Conservation (phyloP, 148 eudicot species). For the Simmondsia chinensis region DNA sequence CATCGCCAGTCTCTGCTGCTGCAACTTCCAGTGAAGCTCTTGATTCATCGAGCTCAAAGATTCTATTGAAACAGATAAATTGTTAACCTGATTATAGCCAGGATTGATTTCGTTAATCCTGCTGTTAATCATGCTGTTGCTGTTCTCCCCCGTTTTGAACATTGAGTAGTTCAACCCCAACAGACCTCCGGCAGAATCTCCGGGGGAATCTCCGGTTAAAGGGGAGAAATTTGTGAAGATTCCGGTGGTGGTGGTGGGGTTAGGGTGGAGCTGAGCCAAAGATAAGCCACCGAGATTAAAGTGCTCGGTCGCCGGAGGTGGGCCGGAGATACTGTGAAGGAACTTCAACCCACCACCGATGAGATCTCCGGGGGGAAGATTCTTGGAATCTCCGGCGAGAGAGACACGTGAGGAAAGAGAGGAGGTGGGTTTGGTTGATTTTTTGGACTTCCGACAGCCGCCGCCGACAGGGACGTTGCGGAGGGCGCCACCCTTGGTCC, state of each 20-base stretch:
- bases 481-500: slow-evolving; percentile 91
- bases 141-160: neutral
- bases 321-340: slow-evolving; percentile 1
- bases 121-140: neutral
- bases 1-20: slow-evolving; percentile 57
- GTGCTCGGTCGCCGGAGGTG: slow-evolving; percentile 46
- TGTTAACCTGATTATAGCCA: neutral
- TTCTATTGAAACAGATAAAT: slow-evolving; percentile 52
- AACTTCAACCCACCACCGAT: slow-evolving; percentile 30
- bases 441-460: slow-evolving; percentile 70
- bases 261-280: slow-evolving; percentile 16
- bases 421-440: slow-evolving; percentile 20
- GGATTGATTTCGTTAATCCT: neutral
- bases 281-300: slow-evolving; percentile 43
- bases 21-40: slow-evolving; percentile 80
- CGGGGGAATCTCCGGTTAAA: slow-evolving; percentile 1
- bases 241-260: slow-evolving; percentile 22
- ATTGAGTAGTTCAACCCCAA: slow-evolving; percentile 7
- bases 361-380: slow-evolving; percentile 1
- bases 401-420: slow-evolving; percentile 6
- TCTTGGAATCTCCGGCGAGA: neutral
- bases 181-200: slow-evolving; percentile 1
- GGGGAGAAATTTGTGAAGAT: slow-evolving; percentile 16
- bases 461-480: slow-evolving; percentile 91
- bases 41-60: slow-evolving; percentile 79